Evolutionary conservation across 2,329 filamentous ascomycete genomes (phyloP), one percentile per base, ranked within the genome.

Genomic region (Tolypocladium guangdongense): DNA sequence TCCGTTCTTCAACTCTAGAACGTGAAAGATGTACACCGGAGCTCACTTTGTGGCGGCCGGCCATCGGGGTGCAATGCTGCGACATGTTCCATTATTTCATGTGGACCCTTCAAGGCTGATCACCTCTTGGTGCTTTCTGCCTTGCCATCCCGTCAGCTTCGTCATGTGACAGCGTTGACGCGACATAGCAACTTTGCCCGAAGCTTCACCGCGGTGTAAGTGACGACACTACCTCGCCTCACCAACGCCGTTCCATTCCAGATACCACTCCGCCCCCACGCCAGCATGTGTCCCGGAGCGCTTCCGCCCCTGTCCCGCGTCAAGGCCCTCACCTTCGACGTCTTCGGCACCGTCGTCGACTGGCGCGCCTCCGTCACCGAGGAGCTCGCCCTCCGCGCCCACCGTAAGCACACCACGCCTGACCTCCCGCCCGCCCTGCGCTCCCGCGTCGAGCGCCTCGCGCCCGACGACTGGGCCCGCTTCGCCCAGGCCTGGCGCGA

Each of bases 271-370:
- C 50, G 37, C 4, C 60, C 62, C 5, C 43, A 32, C 18, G 18
- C 3, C 36, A 48, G 30, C 43, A 66, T 67, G 68, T 65, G 64
- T 2, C 62, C 65, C 10, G 56, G 56, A 39, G 51, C 56, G 27
- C 24, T 58, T 1, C 61, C 63, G 0, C 63, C 65, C 2, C 60
- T 71, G 16, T 49, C 59, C 27, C 56, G 62, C 32, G 61, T 80
- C 57, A 81, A 82, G 59, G 86, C 80, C 8, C 72, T 90, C 36
- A 76, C 84, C 52, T 90, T 89, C 63, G 87, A 90, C 69, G 80
- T 90, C 61, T 90, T 91, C 67, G 87, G 87, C 59, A 93, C 89
- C 1, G 82, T 85, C 57, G 88, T 93, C 47, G 78, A 92, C 72
- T 92, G 88, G 87, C 84, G 87, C 54, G 74, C 74, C 39, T 81